These are phyloP conservation scores for Rhododendron molle DNA, from an alignment of 148 eudicot species.

Conservation along the genomic window DNA sequence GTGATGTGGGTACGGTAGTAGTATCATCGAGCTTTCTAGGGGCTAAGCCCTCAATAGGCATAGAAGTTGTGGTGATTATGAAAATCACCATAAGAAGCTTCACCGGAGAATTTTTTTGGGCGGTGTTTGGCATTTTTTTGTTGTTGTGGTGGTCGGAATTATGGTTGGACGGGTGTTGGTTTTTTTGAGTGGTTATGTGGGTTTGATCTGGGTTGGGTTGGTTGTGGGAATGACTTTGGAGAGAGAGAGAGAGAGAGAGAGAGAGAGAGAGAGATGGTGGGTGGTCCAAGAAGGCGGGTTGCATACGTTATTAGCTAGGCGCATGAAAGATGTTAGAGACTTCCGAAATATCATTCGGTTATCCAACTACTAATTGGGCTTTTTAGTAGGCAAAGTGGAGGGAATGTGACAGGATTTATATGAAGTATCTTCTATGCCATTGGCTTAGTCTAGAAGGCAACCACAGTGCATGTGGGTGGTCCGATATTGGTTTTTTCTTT, in stretches of 20 bases:
- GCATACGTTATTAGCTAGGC: not conserved
- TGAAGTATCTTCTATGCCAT: not conserved
- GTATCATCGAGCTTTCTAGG: slow-evolving; percentile 20
- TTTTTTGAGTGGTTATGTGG: not conserved
- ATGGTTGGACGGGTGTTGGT: not conserved
- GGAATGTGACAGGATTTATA: not conserved
- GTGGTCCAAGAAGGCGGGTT: not conserved
- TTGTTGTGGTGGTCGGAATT: not conserved
- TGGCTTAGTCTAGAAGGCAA: not conserved
- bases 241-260: not conserved
- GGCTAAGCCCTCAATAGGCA: not conserved
- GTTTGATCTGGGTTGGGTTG: not conserved
- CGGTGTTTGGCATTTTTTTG: not conserved
- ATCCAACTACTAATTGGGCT: not conserved
- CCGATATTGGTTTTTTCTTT: not conserved
- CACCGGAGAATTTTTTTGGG: not conserved
- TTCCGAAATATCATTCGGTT: not conserved
- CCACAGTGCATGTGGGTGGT: not conserved
- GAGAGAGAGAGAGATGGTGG: not conserved
- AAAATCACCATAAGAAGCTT: slow-evolving; percentile 5
- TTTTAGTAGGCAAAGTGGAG: not conserved
- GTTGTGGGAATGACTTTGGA: not conserved
- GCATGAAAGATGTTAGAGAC: not conserved
- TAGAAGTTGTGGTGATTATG: not conserved
- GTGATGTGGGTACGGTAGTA: slow-evolving; percentile 6